A percentile compares a stretch with the other conserved stretches of the same genome.
Evolutionary conservation across 495 filamentous ascomycete genomes (phyloP).

Genomic region (Penicillium longicatenatum): DNA sequence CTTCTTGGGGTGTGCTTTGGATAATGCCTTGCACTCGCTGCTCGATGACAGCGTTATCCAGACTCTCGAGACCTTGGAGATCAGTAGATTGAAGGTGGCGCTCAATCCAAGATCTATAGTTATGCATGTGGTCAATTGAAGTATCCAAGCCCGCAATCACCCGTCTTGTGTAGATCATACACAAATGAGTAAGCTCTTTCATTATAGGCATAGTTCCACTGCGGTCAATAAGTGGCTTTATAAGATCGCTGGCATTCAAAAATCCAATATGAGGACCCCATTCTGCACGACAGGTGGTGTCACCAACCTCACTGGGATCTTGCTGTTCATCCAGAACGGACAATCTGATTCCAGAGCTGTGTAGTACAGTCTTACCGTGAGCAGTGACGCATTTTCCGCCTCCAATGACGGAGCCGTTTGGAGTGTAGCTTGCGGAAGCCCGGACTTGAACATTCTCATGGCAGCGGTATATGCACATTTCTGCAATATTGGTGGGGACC

Average conservation of each 20-base stretch:
- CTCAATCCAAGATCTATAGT: slow-evolving; percentile 16
- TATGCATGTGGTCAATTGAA: slow-evolving; percentile 12
- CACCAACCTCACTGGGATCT: neutral
- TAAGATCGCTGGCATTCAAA: slow-evolving; percentile 10
- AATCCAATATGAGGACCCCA: slow-evolving; percentile 26
- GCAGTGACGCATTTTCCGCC: slow-evolving; percentile 6
- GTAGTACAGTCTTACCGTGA: slow-evolving; percentile 10
- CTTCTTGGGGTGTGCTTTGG: neutral
- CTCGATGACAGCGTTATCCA: neutral
- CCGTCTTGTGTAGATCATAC: slow-evolving; percentile 18
- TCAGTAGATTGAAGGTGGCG: slow-evolving; percentile 8
- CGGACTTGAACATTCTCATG: slow-evolving; percentile 3
- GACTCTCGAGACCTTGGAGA: slow-evolving; percentile 1
- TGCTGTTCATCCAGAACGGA: slow-evolving; percentile 14
- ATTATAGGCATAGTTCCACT: slow-evolving; percentile 1
- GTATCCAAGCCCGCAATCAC: slow-evolving; percentile 5
- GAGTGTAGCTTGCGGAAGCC: slow-evolving; percentile 12
- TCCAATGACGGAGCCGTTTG: slow-evolving; percentile 12
- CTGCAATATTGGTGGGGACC: slow-evolving; percentile 33
- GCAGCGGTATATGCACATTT: slow-evolving; percentile 23
- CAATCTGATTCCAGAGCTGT: slow-evolving; percentile 8
- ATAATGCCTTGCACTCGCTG: neutral
- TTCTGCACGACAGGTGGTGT: slow-evolving; percentile 1
- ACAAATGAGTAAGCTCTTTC: slow-evolving; percentile 10
- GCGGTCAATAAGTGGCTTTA: slow-evolving; percentile 15